Conservation (phyloP, 2,329 filamentous ascomycete species). For the Fusarium aywerte region DNA sequence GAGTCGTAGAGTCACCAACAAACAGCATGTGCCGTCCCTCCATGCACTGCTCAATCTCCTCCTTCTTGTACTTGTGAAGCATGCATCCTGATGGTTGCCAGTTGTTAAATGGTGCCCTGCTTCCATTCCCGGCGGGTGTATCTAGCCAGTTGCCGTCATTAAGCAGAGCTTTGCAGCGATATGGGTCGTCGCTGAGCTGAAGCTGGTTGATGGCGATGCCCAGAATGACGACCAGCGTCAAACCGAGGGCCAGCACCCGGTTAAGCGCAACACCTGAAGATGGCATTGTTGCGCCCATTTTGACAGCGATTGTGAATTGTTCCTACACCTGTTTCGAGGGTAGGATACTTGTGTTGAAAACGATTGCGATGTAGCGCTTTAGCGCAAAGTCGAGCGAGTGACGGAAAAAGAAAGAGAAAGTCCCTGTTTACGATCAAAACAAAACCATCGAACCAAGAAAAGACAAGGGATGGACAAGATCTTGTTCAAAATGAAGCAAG, state of each 20-base stretch:
- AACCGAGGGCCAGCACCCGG: slow-evolving; percentile 29
- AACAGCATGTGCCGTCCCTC: slow-evolving; percentile 63
- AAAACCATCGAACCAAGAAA: slow-evolving; percentile 7
- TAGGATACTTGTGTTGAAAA: slow-evolving; percentile 1
- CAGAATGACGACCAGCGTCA: slow-evolving; percentile 42
- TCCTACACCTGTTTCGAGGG: neutral
- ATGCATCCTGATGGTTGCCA: slow-evolving; percentile 71
- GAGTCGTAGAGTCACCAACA: slow-evolving; percentile 67
- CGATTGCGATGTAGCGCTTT: slow-evolving; percentile 19
- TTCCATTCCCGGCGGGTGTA: slow-evolving; percentile 47
- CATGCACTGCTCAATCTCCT: slow-evolving; percentile 64
- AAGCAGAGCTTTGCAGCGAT: slow-evolving; percentile 64
- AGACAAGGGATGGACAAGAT: neutral
- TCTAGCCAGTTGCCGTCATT: slow-evolving; percentile 62
- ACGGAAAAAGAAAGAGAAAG: neutral
- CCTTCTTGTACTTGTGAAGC: slow-evolving; percentile 63
- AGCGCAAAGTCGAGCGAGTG: slow-evolving; percentile 18
- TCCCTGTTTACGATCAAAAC: neutral
- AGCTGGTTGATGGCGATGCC: slow-evolving; percentile 34
- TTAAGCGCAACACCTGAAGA: slow-evolving; percentile 28
- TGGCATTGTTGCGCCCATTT: slow-evolving; percentile 25
- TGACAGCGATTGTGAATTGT: neutral
- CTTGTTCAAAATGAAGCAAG: slow-evolving; percentile 7
- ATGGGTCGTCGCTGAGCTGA: slow-evolving; percentile 55
- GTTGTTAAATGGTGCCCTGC: slow-evolving; percentile 53